Evolutionary conservation across 768 basidiomycete genomes (phyloP).

Genomic region (Russula sp.): DNA sequence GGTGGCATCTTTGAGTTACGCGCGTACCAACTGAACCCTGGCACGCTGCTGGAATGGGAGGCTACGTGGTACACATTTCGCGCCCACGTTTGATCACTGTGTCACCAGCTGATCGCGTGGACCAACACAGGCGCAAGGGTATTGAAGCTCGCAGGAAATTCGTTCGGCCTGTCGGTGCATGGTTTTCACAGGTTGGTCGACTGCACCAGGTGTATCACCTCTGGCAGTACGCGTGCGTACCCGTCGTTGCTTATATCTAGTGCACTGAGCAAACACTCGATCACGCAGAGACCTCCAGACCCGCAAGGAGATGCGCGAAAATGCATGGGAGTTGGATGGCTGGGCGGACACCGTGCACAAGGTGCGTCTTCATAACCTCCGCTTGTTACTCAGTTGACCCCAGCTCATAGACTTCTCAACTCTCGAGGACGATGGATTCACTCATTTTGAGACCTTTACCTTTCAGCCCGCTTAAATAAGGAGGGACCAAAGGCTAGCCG

Average conservation of each 20-base stretch:
- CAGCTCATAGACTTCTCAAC: slow-evolving; percentile 70
- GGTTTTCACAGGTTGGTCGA: slow-evolving; percentile 84
- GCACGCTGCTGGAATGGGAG: slow-evolving; percentile 93
- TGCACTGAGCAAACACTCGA: not conserved
- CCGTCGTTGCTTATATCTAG: not conserved
- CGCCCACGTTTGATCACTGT: not conserved
- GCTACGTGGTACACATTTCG: slow-evolving; percentile 59
- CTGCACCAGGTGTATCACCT: slow-evolving; percentile 90
- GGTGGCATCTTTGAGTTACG: slow-evolving; percentile 94
- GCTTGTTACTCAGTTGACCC: not conserved
- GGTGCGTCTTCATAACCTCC: slow-evolving; percentile 35
- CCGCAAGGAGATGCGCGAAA: slow-evolving; percentile 77
- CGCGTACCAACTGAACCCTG: slow-evolving; percentile 81
- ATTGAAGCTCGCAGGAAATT: slow-evolving; percentile 89
- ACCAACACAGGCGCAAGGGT: slow-evolving; percentile 64
- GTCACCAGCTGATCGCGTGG: not conserved
- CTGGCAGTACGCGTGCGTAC: slow-evolving; percentile 88
- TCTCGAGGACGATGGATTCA: slow-evolving; percentile 81
- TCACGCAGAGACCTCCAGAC: slow-evolving; percentile 56
- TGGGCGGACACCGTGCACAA: slow-evolving; percentile 95
- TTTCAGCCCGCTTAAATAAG: slow-evolving; percentile 86
- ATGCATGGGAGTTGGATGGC: slow-evolving; percentile 90
- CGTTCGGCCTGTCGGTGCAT: slow-evolving; percentile 82
- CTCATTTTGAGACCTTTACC: slow-evolving; percentile 72
- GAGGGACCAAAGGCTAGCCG: slow-evolving; percentile 83